Evolutionary conservation across 306 rosid genomes (phyloP), one percentile per base, ranked within the genome.

Genomic region (Rosa chinensis): DNA sequence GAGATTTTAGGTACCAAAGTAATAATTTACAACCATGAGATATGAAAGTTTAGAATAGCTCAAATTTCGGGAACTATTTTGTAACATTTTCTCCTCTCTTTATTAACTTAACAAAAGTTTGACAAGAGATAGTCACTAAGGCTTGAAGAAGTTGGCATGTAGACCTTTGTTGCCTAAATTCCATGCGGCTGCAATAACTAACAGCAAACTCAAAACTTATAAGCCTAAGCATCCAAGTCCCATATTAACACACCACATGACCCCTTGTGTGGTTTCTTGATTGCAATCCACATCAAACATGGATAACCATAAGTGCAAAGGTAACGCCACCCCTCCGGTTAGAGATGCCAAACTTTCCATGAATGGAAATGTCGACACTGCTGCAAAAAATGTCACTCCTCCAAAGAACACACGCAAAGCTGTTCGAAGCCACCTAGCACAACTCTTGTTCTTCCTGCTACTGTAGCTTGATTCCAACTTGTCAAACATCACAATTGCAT

Each of bases 211-310:
- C 1, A 93, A 82, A 75, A n/a, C n/a, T n/a, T 66, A 25, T 0
- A 25, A 0, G 25, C 25, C 18, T 69, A 91, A 10, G 20, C 97
- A 85, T 4, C 97, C 98, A 18, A 91, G 86, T 0, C 59, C 80
- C 28, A 79, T 48, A 63, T 89, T 89, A 25, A 88, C 58, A 11
- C 77, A 81, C 92, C 94, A 87, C 9, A 66, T 53, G 0, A 5
- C n/a, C 48, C 88, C 68, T 21, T 25, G 0, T 64, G 80, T 6
- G 91, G 92, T 21, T 88, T 91, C 87, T 85, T 89, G 42, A 93
- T 76, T 2, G 89, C 58, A 12, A 89, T n/a, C 90, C 94, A 93
- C 94, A 93, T 93, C 88, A 91, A 88, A 76, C 98, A 91, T 0
- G 97, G 98, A 81, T 93, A 93, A 4, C 86, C 89, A 67, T 83